Conservation (phyloP, 306 rosid genomes). For the Hylodesmum podocarpum region DNA sequence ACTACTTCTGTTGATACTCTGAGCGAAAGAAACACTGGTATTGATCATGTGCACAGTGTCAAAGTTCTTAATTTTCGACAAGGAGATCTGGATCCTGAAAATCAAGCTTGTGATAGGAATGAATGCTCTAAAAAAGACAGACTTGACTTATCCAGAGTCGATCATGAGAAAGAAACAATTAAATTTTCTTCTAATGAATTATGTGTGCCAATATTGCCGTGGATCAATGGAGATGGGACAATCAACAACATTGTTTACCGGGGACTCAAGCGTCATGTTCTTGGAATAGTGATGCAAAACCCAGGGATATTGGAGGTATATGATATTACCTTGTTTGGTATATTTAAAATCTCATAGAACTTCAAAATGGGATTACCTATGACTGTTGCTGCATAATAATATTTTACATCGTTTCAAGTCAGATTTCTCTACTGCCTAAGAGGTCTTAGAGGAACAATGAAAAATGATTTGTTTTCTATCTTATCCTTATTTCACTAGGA, state of each 20-base stretch:
- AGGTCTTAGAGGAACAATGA: background rate
- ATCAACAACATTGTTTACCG: slow-evolving; percentile 66
- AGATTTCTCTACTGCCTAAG: too few relatives aligned
- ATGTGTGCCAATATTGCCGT: slow-evolving; percentile 80
- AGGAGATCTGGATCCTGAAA: slow-evolving; percentile 42
- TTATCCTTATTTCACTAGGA: slow-evolving; percentile 1
- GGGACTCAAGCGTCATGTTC: slow-evolving; percentile 75
- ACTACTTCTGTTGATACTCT: slow-evolving; percentile 29
- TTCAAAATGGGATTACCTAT: background rate
- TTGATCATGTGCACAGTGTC: slow-evolving; percentile 65
- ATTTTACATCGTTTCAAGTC: slow-evolving; percentile 19
- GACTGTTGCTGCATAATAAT: slow-evolving; percentile 12
- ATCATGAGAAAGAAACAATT: slow-evolving; percentile 40
- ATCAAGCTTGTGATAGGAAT: too few relatives aligned
- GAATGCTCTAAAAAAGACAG: slow-evolving; percentile 31
- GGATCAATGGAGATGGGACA: slow-evolving; percentile 96
- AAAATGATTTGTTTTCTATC: slow-evolving; percentile 8
- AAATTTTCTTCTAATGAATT: slow-evolving; percentile 42
- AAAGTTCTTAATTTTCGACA: slow-evolving; percentile 76
- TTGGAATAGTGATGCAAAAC: slow-evolving; percentile 95
- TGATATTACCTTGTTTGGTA: slow-evolving; percentile 12
- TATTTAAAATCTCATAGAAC: background rate
- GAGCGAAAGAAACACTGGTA: slow-evolving; percentile 34
- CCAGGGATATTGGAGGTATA: slow-evolving; percentile 95
- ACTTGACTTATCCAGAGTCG: slow-evolving; percentile 34